Percentiles rank a stretch among this genome's conserved stretches.
phyloP scores from a whole-genome alignment of 2,329 filamentous ascomycete species.

The Nectriaceae sp. region DNA sequence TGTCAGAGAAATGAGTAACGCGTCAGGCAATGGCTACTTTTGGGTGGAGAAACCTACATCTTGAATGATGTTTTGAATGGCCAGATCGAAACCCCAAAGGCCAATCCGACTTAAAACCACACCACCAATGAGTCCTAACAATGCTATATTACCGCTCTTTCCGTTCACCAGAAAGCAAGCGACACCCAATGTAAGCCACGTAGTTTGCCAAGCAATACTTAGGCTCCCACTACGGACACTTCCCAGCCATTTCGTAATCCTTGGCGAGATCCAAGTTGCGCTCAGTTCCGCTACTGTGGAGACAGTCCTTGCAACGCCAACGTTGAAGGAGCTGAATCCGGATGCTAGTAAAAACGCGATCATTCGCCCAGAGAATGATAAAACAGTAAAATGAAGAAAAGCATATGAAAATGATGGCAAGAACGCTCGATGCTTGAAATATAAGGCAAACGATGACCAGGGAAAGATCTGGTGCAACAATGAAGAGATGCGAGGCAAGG shows the following conservation, averaged over 20 bases:
- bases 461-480: background rate
- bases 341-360: background rate
- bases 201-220: background rate
- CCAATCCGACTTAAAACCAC: background rate
- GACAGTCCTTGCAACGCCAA: background rate
- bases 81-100: background rate
- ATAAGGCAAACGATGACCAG: background rate
- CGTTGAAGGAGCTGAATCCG: background rate
- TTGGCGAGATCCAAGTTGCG: background rate
- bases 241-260: background rate
- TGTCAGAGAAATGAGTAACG: background rate
- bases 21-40: no score
- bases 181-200: background rate
- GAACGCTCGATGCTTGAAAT: background rate
- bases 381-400: background rate
- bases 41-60: background rate
- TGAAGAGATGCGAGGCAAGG: background rate
- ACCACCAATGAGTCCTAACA: background rate
- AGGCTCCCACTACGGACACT: background rate
- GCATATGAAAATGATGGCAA: background rate
- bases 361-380: background rate
- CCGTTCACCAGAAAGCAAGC: background rate
- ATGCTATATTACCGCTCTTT: background rate
- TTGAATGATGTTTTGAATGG: background rate
- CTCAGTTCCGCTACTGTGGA: background rate